A percentile compares a stretch with the other conserved stretches of the same genome.
These are phyloP conservation scores for Protea cynaroides DNA, from an alignment of 164 flowering plant species.

Conservation along the genomic window DNA sequence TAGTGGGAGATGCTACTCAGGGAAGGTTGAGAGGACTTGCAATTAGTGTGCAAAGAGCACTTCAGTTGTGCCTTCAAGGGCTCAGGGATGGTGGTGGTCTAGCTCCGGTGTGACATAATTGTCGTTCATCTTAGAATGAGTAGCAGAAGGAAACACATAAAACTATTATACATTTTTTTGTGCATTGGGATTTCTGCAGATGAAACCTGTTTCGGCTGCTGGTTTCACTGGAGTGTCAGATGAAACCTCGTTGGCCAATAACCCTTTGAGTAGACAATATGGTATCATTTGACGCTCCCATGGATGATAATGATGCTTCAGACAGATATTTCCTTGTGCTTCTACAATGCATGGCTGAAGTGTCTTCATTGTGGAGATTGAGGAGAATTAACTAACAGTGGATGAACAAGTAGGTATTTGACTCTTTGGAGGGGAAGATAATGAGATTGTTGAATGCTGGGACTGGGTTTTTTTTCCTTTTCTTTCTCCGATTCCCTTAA, in stretches of 20 bases:
- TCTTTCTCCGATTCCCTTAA: no score
- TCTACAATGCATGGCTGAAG: no score
- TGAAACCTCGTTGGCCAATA: not conserved
- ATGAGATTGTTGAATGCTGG: no score
- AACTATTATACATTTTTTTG: not conserved
- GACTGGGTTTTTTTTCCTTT: no score
- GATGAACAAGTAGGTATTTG: no score
- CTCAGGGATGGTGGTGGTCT: conserved; percentile 47
- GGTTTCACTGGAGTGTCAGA: not conserved
- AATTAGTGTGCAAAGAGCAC: conserved; percentile 64
- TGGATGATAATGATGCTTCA: no score
- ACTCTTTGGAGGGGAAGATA: no score
- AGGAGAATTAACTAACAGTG: no score
- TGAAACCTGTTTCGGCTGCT: not conserved
- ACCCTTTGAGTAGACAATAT: not conserved
- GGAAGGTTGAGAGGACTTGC: conserved; percentile 83
- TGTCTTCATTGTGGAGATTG: no score
- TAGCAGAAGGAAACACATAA: not conserved
- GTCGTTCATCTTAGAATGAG: not conserved
- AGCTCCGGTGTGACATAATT: conserved; percentile 37
- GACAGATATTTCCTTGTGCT: no score
- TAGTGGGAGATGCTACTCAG: conserved; percentile 52
- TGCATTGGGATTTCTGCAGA: not conserved
- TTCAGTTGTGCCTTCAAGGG: conserved; percentile 66
- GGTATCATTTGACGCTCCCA: not conserved